Evolutionary conservation across 202 grass and related monocot genomes (phyloP).

Genomic region (Elaeis oleifera): DNA sequence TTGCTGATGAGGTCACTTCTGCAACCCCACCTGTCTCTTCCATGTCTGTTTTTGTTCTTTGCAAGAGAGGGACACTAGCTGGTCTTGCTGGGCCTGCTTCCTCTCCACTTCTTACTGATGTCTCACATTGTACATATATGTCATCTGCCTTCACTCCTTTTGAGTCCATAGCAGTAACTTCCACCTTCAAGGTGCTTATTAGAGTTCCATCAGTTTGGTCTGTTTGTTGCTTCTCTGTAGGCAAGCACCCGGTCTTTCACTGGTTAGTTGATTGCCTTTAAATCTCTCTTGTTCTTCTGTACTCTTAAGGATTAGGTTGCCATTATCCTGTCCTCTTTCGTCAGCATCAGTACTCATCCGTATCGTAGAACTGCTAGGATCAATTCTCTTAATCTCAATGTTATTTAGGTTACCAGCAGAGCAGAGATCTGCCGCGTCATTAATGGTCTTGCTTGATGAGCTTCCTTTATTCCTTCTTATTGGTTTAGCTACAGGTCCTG

Average conservation of each 20-base stretch:
- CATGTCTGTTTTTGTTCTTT: slow-evolving; percentile 24
- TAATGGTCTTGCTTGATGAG: slow-evolving; percentile 34
- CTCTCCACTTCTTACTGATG: slow-evolving; percentile 37
- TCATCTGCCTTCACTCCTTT: slow-evolving; percentile 22
- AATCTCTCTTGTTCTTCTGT: slow-evolving; percentile 18
- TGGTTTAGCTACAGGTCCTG: slow-evolving; percentile 22
- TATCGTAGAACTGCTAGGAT: slow-evolving; percentile 25
- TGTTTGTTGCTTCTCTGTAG: slow-evolving; percentile 30
- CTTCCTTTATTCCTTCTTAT: slow-evolving; percentile 7
- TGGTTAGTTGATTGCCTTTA: slow-evolving; percentile 30
- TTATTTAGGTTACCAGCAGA: not conserved
- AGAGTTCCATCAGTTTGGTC: slow-evolving; percentile 16
- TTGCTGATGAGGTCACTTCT: slow-evolving; percentile 47
- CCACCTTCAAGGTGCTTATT: slow-evolving; percentile 5
- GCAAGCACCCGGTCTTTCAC: slow-evolving; percentile 6
- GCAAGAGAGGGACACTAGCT: slow-evolving; percentile 8
- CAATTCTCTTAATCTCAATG: too few species aligned
- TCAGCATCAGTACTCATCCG: slow-evolving; percentile 14
- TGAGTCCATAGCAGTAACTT: not conserved
- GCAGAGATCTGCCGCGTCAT: slow-evolving; percentile 29
- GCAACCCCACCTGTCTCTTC: slow-evolving; percentile 20
- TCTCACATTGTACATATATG: slow-evolving; percentile 26
- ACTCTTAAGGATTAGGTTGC: slow-evolving; percentile 20
- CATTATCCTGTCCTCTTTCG: slow-evolving; percentile 7
- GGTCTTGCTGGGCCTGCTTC: slow-evolving; percentile 31